phyloP scores from a whole-genome alignment of 352 stramenopile genomes.

The Phytophthora constricta region DNA sequence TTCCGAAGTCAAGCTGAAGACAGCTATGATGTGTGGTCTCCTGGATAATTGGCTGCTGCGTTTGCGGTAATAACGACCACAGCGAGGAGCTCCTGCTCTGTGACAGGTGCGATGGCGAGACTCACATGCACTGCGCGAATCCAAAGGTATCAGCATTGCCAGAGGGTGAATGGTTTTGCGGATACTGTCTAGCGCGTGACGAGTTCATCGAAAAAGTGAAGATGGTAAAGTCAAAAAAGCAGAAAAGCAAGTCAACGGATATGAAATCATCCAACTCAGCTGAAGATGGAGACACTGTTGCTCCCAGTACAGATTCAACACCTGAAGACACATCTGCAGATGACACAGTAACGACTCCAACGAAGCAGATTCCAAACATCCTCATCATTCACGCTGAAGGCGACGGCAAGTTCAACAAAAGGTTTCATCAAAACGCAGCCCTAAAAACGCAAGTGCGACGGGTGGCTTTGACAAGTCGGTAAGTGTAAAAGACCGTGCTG shows the following conservation, averaged over 20 bases:
- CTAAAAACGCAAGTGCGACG: constrained; percentile 29
- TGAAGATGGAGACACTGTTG: not conserved
- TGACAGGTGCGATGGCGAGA: constrained; percentile 88
- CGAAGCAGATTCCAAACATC: constrained; percentile 53
- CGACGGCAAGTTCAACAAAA: constrained; percentile 83
- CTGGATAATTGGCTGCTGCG: constrained; percentile 83
- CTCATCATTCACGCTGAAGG: constrained; percentile 51
- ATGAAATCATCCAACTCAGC: constrained; percentile 4
- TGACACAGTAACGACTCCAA: constrained; percentile 9
- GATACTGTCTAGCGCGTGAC: constrained; percentile 66
- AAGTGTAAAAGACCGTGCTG: constrained; percentile 44
- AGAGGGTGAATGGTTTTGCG: constrained; percentile 85
- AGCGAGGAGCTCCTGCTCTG: constrained; percentile 85
- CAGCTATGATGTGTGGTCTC: constrained; percentile 75
- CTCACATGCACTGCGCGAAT: constrained; percentile 86
- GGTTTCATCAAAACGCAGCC: constrained; percentile 35
- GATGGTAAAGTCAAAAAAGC: constrained; percentile 16
- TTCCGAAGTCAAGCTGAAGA: constrained; percentile 70
- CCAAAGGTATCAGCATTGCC: constrained; percentile 74
- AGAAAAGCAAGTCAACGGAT: constrained; percentile 10
- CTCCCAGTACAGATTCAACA: constrained; percentile 1
- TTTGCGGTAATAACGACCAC: constrained; percentile 78
- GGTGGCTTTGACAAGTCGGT: constrained; percentile 30
- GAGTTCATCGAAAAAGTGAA: constrained; percentile 54
- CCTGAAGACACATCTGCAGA: constrained; percentile 1